Percentiles rank a stretch among this genome's conserved stretches.
Conservation (phyloP, 345 rosid species). For the Fremontodendron californicum region DNA sequence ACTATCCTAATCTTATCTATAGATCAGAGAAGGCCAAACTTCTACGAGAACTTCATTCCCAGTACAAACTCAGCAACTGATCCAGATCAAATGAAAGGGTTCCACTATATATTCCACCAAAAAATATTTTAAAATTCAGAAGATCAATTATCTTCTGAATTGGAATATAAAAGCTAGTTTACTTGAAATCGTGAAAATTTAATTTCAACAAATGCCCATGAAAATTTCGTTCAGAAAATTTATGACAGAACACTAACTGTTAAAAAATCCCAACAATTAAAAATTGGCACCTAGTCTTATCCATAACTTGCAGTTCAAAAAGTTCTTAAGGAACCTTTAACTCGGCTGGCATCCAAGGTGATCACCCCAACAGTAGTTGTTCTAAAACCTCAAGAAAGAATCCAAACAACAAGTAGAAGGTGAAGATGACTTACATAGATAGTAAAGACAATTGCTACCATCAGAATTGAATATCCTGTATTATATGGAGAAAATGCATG, state of each 20-base stretch:
- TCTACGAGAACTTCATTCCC: not conserved
- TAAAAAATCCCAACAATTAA: not conserved
- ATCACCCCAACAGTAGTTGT: not conserved
- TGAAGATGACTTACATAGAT: conserved; percentile 56
- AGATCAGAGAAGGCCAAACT: not conserved
- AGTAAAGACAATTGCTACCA: conserved; percentile 66
- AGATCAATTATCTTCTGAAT: not conserved
- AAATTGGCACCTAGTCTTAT: not conserved
- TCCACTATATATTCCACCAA: not conserved
- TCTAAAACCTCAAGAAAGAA: not conserved
- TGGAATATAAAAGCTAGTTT: not conserved
- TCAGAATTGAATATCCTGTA: conserved; percentile 75
- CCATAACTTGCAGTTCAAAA: not conserved
- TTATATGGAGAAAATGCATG: conserved; percentile 71
- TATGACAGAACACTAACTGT: not conserved
- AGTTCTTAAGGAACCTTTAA: not conserved
- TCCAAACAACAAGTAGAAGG: conserved; percentile 4
- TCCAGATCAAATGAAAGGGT: not conserved
- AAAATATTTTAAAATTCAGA: not conserved
- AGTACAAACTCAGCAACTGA: not conserved
- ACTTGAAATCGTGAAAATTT: not conserved
- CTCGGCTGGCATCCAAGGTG: not conserved
- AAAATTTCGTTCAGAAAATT: not conserved
- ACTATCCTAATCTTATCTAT: not conserved
- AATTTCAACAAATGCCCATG: not conserved